A percentile compares a stretch with the other conserved stretches of the same genome.
These are phyloP conservation scores for Neurospora cerealis DNA, from an alignment of 495 filamentous ascomycete genomes.

Conservation along the genomic window DNA sequence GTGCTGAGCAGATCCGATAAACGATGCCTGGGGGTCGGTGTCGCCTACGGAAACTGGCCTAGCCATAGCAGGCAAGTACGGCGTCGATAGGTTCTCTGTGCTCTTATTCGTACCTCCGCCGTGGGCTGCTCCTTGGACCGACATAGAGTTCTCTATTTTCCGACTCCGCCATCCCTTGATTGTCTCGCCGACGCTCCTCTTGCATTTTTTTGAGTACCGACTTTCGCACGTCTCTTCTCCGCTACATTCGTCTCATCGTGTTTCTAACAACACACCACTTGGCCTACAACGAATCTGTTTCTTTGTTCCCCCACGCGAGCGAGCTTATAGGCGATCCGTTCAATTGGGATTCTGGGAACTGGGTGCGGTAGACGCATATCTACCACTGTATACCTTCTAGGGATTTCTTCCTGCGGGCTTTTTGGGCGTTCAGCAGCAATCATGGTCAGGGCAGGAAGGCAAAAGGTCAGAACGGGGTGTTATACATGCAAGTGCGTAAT, in stretches of 20 bases:
- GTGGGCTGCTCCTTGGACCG: not conserved
- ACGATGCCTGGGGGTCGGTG: not conserved
- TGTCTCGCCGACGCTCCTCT: not conserved
- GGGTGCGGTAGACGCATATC: not conserved
- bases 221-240: not conserved
- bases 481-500: slow-evolving; percentile 30
- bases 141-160: not conserved
- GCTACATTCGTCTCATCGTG: not conserved
- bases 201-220: not conserved
- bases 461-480: slow-evolving; percentile 29
- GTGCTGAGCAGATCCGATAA: not conserved
- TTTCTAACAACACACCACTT: not conserved
- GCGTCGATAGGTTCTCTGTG: not conserved
- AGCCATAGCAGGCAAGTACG: not conserved
- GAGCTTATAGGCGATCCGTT: not conserved
- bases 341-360: not conserved
- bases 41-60: not conserved
- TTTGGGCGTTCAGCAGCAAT: not conserved
- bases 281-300: not conserved
- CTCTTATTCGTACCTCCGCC: not conserved
- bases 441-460: slow-evolving; percentile 29
- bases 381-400: not conserved
- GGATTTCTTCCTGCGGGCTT: not conserved
- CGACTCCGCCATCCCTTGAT: not conserved
- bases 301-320: not conserved